Base-by-base conservation (phyloP, 495 filamentous ascomycete species). In the Aspergillus homomorphus region DNA sequence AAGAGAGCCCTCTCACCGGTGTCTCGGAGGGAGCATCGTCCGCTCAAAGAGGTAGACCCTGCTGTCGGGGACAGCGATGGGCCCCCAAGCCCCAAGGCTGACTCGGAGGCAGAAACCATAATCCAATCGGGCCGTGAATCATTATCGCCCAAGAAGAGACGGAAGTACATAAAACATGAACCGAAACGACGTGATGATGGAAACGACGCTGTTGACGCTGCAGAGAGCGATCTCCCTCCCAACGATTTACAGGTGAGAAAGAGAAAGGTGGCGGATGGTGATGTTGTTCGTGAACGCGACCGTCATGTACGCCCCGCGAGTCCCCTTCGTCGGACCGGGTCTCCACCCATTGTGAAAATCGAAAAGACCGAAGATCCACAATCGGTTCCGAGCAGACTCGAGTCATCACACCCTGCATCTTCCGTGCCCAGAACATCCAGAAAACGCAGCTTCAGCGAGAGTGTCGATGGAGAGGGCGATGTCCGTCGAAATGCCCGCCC, bases 51-150 rank as follows among this genome's bases (percentile, higher is more conserved):
- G 60, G 61, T 64, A 62, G 64, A 59, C 44, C 62, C 53, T 58
- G 68, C 63, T 57, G 64, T 57, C 30, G 65, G 73, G 38, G 66
- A 73, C n/a, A 66, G 61, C 48, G 66, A 76, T 51, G 70, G 69
- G 28, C 70, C 71, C 15, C 61, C 64, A 19, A 77, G 76, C 56
- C 72, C 75, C 57, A 77, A 70, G 69, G 77, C 75, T 53, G 87
- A 91, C 66, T 91, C 88, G 14, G 89, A 92, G 69, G 88, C 89
- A 56, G 88, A 91, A 73, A 92, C 89, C 6, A 89, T 91, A 58
- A 87, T 91, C 46, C 77, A 90, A 21, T 84, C 87, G 20, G 87
- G 87, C 42, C 89, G 89, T 57, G 84, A 90, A 64, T 85, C 85
- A 44, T 68, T 85, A 63, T 87, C 86, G 21, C 84, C 85, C 1